A percentile compares a stretch with the other conserved stretches of the same genome.
phyloP scores from a whole-genome alignment of 2,329 filamentous ascomycete genomes.

The Leptographium flavum region DNA sequence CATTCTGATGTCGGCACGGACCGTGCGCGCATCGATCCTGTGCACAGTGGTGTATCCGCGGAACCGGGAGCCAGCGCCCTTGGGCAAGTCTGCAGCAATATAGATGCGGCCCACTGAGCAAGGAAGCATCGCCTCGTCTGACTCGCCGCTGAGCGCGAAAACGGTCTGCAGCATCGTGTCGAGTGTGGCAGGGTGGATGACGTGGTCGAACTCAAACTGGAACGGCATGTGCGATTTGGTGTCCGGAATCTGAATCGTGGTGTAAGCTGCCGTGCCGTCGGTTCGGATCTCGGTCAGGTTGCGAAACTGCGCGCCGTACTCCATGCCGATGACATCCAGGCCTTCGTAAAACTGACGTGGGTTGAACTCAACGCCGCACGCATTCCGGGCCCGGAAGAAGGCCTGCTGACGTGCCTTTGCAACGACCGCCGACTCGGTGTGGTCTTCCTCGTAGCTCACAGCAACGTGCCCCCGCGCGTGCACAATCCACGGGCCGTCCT shows the following conservation, averaged over 20 bases:
- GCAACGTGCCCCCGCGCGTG: slow-evolving; percentile 22
- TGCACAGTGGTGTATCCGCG: slow-evolving; percentile 26
- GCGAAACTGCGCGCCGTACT: slow-evolving; percentile 35
- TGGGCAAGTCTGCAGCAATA: slow-evolving; percentile 25
- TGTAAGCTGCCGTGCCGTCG: slow-evolving; percentile 14
- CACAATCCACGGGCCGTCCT: slow-evolving; percentile 21
- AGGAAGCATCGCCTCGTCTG: slow-evolving; percentile 31
- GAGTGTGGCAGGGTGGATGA: slow-evolving; percentile 44
- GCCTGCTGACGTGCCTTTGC: background rate
- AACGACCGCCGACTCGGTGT: background rate
- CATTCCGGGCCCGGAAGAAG: slow-evolving; percentile 13
- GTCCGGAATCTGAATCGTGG: slow-evolving; percentile 28
- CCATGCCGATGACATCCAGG: slow-evolving; percentile 34
- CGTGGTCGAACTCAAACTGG: slow-evolving; percentile 35
- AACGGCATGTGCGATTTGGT: slow-evolving; percentile 38
- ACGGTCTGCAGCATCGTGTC: slow-evolving; percentile 41
- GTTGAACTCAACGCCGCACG: slow-evolving; percentile 20
- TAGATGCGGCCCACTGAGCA: slow-evolving; percentile 30
- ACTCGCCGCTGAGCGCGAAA: slow-evolving; percentile 25
- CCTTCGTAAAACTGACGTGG: slow-evolving; percentile 35
- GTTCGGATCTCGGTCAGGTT: slow-evolving; percentile 23
- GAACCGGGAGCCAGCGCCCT: slow-evolving; percentile 21
- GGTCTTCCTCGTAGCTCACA: slow-evolving; percentile 7
- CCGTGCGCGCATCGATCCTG: slow-evolving; percentile 20
- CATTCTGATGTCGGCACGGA: slow-evolving; percentile 29